Base-by-base conservation (phyloP, 495 filamentous ascomycete species). In the Lasiosphaeris hirsuta region DNA sequence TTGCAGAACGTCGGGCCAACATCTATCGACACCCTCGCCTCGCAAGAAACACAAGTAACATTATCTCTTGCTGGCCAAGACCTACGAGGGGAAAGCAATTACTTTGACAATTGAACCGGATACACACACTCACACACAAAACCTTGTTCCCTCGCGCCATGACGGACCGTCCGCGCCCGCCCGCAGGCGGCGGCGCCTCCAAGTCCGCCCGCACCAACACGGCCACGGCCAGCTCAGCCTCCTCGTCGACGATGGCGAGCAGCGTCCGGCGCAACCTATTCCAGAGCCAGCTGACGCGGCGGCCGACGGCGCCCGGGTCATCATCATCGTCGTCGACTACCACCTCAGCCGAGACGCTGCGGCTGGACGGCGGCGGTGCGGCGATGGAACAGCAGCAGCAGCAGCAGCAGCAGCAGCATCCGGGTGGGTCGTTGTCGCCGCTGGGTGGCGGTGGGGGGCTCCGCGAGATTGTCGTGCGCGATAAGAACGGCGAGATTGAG, bases 401-500 rank as follows among this genome's bases (percentile, higher is more conserved):
- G 30, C n/a, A n/a, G n/a, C n/a, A n/a, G n/a, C n/a, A n/a, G n/a
- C n/a, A n/a, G 2, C 49, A 33, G 40, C 10, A 13, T 40, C 36
- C n/a, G 15, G 17, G 7, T 5, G 23, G 23, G 23, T n/a, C 23
- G 23, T 30, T 5, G 23, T 30, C 23, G 23, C 23, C 23, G 23
- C n/a, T n/a, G n/a, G 34, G 35, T 2, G 33, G 34, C 2, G 48
- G 46, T 10, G 15, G 35, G 11, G 23, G 42, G 8, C 72, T 73
- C 14, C 84, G 34, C 78, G 90, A 92, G 37, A 92, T 95, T 36
- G 84, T 93, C 8, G 83, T 89, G 11, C 79, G 86, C 60, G 85
- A 94, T 68, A 77, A 85, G 67, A 85, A 88, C 67, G 91, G 91
- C 41, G 81, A 84, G 50, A 86, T 88, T 59, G 83, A 87, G 61